These are phyloP conservation scores for Pythium aquatile DNA, from an alignment of 352 stramenopile species.

Conservation along the genomic window DNA sequence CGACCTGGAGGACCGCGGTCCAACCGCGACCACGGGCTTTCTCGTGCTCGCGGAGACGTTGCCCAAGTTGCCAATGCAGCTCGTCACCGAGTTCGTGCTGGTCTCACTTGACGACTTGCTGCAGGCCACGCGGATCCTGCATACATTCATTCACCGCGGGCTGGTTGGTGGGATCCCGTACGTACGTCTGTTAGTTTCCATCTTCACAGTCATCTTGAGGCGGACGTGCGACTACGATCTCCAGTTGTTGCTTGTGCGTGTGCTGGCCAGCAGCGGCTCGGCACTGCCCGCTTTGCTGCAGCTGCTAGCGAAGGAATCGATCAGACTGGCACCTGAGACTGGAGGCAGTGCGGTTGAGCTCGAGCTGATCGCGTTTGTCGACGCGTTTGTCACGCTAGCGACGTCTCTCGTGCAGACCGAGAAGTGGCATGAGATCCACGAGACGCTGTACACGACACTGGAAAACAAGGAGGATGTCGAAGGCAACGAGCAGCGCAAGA, in stretches of 20 bases:
- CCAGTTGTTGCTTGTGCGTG: constrained; percentile 23
- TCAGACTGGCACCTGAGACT: not conserved
- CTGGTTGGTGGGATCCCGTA: constrained; percentile 6
- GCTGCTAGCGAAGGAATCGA: constrained; percentile 8
- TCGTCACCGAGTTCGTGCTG: constrained; percentile 57
- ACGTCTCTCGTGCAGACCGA: constrained; percentile 11
- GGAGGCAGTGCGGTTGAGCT: constrained; percentile 2
- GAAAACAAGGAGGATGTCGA: constrained; percentile 47
- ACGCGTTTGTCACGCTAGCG: constrained; percentile 23
- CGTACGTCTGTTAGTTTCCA: constrained; percentile 30
- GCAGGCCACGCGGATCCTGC: constrained; percentile 32
- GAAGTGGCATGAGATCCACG: constrained; percentile 19
- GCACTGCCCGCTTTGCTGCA: constrained; percentile 16
- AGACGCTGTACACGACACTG: constrained; percentile 30
- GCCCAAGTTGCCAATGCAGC: constrained; percentile 35
- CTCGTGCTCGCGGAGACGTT: constrained; percentile 33
- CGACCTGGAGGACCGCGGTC: constrained; percentile 4
- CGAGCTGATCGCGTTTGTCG: constrained; percentile 16
- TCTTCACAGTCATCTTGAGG: constrained; percentile 39
- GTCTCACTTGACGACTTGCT: constrained; percentile 51
- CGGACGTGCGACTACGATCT: constrained; percentile 41
- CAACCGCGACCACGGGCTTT: constrained; percentile 17
- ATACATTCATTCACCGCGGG: constrained; percentile 18
- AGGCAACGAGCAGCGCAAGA: constrained; percentile 56
- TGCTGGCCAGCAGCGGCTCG: constrained; percentile 21